Evolutionary conservation across 768 basidiomycete genomes (phyloP).

Genomic region (Lactarius deliciosus): DNA sequence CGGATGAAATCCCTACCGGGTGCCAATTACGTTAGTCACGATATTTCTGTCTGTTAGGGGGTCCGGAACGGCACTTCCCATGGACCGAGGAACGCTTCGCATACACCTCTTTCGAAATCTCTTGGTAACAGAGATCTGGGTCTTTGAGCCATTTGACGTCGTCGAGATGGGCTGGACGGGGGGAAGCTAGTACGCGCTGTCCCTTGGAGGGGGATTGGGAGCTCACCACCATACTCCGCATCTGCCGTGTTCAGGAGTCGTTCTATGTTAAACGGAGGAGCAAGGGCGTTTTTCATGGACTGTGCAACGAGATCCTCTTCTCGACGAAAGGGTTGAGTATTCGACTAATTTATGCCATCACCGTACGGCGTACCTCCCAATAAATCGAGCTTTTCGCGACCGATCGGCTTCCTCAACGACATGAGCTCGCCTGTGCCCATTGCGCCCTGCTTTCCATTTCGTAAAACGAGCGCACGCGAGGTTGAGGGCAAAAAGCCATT

Average conservation of each 20-base stretch:
- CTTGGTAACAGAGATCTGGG: constrained; percentile 55
- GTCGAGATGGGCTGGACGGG: constrained; percentile 57
- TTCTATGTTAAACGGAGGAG: constrained; percentile 64
- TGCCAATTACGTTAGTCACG: constrained; percentile 28
- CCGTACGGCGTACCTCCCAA: constrained; percentile 56
- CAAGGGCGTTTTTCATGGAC: constrained; percentile 53
- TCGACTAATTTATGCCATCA: constrained; percentile 21
- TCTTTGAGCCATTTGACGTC: constrained; percentile 69
- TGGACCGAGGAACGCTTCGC: constrained; percentile 46
- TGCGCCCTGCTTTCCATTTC: constrained; percentile 74
- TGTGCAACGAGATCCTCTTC: constrained; percentile 67
- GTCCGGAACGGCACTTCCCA: constrained; percentile 13
- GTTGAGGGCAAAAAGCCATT: constrained; percentile 61
- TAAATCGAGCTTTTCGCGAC: constrained; percentile 78
- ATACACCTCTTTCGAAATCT: constrained; percentile 56
- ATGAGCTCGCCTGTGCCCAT: constrained; percentile 69
- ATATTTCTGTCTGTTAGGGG: constrained; percentile 17
- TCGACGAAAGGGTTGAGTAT: constrained; percentile 16
- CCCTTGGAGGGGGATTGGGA: constrained; percentile 1
- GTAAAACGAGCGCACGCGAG: constrained; percentile 67
- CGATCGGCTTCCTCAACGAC: constrained; percentile 57
- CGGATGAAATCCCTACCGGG: constrained; percentile 26
- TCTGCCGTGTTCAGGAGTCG: constrained; percentile 66
- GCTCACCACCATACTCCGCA: constrained; percentile 68
- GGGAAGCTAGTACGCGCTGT: background rate